Evolutionary conservation across 768 basidiomycete species (phyloP), one percentile per base, ranked within the genome.

Genomic region (Leccinum broughii): DNA sequence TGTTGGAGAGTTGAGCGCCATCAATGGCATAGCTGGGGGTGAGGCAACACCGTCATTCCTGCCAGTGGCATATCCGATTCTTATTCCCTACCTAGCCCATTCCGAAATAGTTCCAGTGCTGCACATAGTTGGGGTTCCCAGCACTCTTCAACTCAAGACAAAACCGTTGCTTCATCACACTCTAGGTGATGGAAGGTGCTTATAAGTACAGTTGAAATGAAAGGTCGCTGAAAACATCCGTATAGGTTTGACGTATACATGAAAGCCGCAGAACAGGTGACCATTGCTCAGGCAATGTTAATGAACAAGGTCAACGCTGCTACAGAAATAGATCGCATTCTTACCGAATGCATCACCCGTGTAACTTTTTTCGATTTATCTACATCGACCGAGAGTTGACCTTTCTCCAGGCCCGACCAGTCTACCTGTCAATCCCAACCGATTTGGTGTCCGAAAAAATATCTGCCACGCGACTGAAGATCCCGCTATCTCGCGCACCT

Each of bases 61-160:
- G 30, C 9, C 30, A 30, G 30, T 10, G 14, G 6, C 30, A 0
- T 54, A 26, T n/a, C 55, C 20, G 60, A 55, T 8, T 22, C 59
- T 62, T 34, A 70, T 39, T 2, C 10, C 24, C 46, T 6, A 15
- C 34, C 1, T 34, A 89, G 89, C 89, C 15, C 88, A 88, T 70
- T 87, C 93, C 48, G 94, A 97, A 73, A 90, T 92, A 79, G 87
- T 98, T 4, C 95, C 95, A 9, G 83, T 96, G 2, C 78, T 98
- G 13, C 95, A 96, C 67, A 82, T 98, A 55, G 95, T 88, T 32
- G 94, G 95, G 48, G 84, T 84, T 1, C 93, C 94, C 1, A 88
- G 83, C 66, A 92, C 89, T 4, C 65, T 75, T 13, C 86, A 94
- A 65, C 88, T 93, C 67, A 86, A 84, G 72, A 75, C 76, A 26